A percentile compares a stretch with the other conserved stretches of the same genome.
These are phyloP conservation scores for Artemisia tridentata DNA, from an alignment of 129 eudicot species.

Conservation along the genomic window DNA sequence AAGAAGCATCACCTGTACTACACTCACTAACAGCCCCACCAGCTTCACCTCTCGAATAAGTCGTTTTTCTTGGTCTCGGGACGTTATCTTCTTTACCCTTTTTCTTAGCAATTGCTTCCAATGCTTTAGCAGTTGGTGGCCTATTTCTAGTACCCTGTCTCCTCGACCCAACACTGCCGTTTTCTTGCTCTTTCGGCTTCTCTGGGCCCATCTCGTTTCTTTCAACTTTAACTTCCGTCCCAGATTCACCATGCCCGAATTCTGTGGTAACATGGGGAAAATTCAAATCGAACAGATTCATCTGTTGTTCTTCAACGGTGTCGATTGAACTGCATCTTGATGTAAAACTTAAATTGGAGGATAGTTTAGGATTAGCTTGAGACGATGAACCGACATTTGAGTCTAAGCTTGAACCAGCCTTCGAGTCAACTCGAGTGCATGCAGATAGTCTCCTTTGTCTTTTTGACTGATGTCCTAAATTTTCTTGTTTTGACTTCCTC, in stretches of 20 bases:
- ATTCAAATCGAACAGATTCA: constrained; percentile 51
- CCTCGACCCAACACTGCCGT: constrained; percentile 24
- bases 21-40: constrained; percentile 31
- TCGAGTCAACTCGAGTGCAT: constrained; percentile 28
- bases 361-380: constrained; percentile 30
- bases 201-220: constrained; percentile 11
- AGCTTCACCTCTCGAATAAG: constrained; percentile 16
- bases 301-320: constrained; percentile 36
- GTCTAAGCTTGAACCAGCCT: constrained; percentile 24
- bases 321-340: constrained; percentile 46
- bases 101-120: constrained; percentile 65
- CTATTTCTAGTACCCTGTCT: constrained; percentile 70
- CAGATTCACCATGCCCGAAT: constrained; percentile 30
- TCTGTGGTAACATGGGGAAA: constrained; percentile 48
- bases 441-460: constrained; percentile 41
- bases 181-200: constrained; percentile 36
- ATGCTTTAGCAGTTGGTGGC: constrained; percentile 61
- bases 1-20: constrained; percentile 39
- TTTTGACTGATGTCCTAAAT: constrained; percentile 35
- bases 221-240: constrained; percentile 30
- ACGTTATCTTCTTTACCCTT: constrained; percentile 29
- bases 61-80: constrained; percentile 26
- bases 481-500: constrained; percentile 33
- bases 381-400: constrained; percentile 31
- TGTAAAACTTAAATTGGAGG: constrained; percentile 41